phyloP scores from a whole-genome alignment of 225 moss, liverwort and hornwort genomes.

The Polytrichum commune region DNA sequence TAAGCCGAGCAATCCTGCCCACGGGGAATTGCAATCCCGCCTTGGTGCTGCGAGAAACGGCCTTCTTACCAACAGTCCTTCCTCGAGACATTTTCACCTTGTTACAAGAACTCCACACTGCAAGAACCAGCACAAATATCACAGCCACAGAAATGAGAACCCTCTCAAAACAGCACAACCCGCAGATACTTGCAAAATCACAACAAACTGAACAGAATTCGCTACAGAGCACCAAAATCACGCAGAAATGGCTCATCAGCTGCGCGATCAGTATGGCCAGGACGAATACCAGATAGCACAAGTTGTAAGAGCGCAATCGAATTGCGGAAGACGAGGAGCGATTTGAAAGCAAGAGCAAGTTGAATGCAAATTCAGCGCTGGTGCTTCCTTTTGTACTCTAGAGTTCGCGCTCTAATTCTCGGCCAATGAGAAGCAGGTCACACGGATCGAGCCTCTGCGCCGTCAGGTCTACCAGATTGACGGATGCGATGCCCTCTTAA shows the following conservation, averaged over 20 bases:
- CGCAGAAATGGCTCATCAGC: not conserved
- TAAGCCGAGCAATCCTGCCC: constrained; percentile 27
- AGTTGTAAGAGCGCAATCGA: not conserved
- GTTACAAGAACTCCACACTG: not conserved
- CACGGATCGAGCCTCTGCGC: not conserved
- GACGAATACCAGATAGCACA: not conserved
- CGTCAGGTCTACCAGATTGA: not conserved
- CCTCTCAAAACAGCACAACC: not conserved
- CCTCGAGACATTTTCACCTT: constrained; percentile 27
- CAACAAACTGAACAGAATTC: not conserved
- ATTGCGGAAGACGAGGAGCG: not conserved
- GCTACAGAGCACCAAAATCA: not conserved
- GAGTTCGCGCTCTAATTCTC: not conserved
- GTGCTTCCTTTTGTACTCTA: not conserved
- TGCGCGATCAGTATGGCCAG: not conserved
- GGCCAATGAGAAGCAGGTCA: not conserved
- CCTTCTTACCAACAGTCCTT: constrained; percentile 40
- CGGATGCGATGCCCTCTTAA: not conserved
- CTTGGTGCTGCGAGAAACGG: constrained; percentile 36
- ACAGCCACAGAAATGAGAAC: not conserved
- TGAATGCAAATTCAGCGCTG: too few relatives aligned
- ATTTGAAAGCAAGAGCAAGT: not conserved
- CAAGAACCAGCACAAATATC: not conserved
- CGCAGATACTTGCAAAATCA: not conserved
- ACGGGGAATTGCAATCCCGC: constrained; percentile 44